Base-by-base conservation (phyloP, 2,329 filamentous ascomycete genomes). In the Curvularia verruculosa region DNA sequence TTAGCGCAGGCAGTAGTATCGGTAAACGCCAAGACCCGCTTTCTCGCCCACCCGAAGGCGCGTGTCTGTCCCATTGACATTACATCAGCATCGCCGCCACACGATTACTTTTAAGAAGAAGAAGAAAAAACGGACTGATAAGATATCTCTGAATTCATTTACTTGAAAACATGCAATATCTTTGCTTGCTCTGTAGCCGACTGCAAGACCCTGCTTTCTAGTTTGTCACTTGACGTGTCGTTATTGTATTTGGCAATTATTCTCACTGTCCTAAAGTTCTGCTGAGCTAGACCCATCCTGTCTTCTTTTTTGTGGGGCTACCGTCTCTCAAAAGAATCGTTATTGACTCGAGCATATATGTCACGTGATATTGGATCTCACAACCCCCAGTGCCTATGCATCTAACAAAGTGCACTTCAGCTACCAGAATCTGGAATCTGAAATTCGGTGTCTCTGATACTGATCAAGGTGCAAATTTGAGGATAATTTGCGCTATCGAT, bases 1-100 rank as follows among this genome's bases (percentile, higher is more conserved):
- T 66, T 61, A 56, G 49, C 54, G 49, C 44, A 52, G 53, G 41
- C 47, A 56, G 47, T 45, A 46, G 34, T 29, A 29, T 10, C 28
- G 6, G 28, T 48, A 40, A 29, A 28, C 44, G 46, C 52, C 52
- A 49, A 55, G 46, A 52, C 49, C 49, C 29, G 46, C 36, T 49
- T 31, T 49, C 29, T 48, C 12, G 39, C 52, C 44, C 45, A 37
- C 52, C 49, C 24, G 28, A 34, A 45, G 21, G 49, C 43, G 36
- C 44, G 28, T 36, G 26, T 40, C 43, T 36, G 36, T 26, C 34
- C 34, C 44, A 47, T 53, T 44, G 28, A 28, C 34, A 37, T 49
- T 49, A 49, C 46, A 49, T 36, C 51, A 41, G 44, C 36, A 9
- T 44, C 36, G 37, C 37, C 24, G 23, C 40, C 31, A 40, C 34